A percentile compares a stretch with the other conserved stretches of the same genome.
These are phyloP conservation scores for Alnus glutinosa DNA, from an alignment of 306 rosid species.

Conservation along the genomic window DNA sequence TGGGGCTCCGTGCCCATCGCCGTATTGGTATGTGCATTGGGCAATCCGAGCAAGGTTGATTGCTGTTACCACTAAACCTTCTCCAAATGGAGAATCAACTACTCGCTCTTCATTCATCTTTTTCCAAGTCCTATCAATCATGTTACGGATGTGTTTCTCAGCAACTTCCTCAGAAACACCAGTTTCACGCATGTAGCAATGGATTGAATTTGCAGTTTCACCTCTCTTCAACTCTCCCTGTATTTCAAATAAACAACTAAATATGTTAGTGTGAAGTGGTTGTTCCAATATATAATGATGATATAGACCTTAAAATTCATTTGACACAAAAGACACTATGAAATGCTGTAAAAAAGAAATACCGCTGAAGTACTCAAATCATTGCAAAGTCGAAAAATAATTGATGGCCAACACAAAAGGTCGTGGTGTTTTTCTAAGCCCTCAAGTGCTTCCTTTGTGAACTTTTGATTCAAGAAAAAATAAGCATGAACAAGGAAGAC, in stretches of 20 bases:
- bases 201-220: slow-evolving; percentile 46
- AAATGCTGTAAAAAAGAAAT: neutral
- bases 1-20: slow-evolving; percentile 59
- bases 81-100: slow-evolving; percentile 30
- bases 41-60: slow-evolving; percentile 54
- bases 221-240: slow-evolving; percentile 63
- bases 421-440: slow-evolving; percentile 31
- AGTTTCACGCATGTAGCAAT: slow-evolving; percentile 38
- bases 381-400: slow-evolving; percentile 54
- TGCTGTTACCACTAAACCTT: slow-evolving; percentile 36
- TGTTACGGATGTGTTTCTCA: neutral
- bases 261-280: neutral
- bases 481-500: slow-evolving; percentile 41
- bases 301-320: neutral
- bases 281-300: neutral
- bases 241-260: neutral
- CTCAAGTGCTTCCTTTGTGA: slow-evolving; percentile 39
- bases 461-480: slow-evolving; percentile 33
- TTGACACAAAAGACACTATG: neutral
- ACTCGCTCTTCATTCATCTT: slow-evolving; percentile 42
- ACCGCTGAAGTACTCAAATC: slow-evolving; percentile 59
- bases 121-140: slow-evolving; percentile 51
- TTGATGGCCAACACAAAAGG: slow-evolving; percentile 38
- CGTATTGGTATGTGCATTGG: slow-evolving; percentile 50
- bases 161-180: slow-evolving; percentile 30